These are phyloP conservation scores for Aspergillus conjunctus DNA, from an alignment of 495 filamentous ascomycete genomes.

Conservation along the genomic window DNA sequence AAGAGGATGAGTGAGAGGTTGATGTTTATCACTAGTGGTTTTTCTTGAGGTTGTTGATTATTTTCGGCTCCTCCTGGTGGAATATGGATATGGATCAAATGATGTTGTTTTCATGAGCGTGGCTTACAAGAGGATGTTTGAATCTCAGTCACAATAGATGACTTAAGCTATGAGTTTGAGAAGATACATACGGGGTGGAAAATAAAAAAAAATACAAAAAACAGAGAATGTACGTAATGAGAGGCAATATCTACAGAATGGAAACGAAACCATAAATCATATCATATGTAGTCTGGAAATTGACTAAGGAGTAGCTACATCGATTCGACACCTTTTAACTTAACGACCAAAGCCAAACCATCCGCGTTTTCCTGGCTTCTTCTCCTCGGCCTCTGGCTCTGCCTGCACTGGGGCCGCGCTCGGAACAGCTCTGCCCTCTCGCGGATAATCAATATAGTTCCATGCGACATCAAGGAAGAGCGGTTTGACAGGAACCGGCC, in stretches of 20 bases:
- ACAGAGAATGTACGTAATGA: background rate
- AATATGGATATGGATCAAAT: too few relatives aligned
- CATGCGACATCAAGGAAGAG: slow-evolving; percentile 95
- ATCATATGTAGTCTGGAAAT: background rate
- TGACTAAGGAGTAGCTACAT: background rate
- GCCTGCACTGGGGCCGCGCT: slow-evolving; percentile 26
- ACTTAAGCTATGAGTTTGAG: too few relatives aligned
- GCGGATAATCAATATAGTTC: slow-evolving; percentile 97
- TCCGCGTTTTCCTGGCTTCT: slow-evolving; percentile 69
- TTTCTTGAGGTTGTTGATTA: too few relatives aligned
- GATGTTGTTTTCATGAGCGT: too few relatives aligned
- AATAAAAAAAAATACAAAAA: too few relatives aligned
- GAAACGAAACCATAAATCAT: background rate
- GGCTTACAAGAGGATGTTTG: too few relatives aligned
- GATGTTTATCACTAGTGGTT: too few relatives aligned
- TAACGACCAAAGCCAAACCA: slow-evolving; percentile 91
- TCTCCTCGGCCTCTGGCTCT: slow-evolving; percentile 46
- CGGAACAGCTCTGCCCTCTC: slow-evolving; percentile 32
- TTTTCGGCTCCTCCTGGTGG: too few relatives aligned
- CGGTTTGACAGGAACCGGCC: slow-evolving; percentile 89
- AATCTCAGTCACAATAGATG: too few relatives aligned
- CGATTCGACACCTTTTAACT: slow-evolving; percentile 44
- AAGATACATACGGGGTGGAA: too few relatives aligned
- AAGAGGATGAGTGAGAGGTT: background rate
- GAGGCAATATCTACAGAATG: background rate